Conservation (phyloP, 208 protist genomes). For the Willaertia magna region DNA sequence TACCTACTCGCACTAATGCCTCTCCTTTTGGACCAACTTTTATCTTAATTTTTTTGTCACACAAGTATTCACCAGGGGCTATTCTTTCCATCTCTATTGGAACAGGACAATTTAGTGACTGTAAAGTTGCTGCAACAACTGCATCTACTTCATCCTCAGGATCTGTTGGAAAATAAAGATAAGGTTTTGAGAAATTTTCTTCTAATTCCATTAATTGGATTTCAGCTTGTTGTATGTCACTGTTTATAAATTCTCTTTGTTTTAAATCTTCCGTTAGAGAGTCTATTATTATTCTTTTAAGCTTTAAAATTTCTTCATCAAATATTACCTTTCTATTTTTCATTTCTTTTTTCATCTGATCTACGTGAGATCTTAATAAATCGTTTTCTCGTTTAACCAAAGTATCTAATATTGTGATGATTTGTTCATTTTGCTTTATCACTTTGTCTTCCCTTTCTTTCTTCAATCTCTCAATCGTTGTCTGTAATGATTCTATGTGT, state of each 20-base stretch:
- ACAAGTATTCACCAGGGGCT: neutral
- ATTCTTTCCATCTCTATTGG: neutral
- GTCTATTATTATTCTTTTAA: neutral
- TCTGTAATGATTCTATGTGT: neutral
- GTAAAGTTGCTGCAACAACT: neutral
- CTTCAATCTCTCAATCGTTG: neutral
- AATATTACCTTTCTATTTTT: neutral
- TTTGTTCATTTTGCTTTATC: neutral
- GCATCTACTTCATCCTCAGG: neutral
- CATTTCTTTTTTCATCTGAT: neutral
- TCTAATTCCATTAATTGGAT: neutral
- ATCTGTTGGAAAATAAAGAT: neutral
- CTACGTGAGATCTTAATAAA: neutral
- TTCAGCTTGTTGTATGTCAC: neutral
- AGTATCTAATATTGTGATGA: neutral
- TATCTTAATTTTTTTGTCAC: neutral
- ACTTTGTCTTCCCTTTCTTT: neutral
- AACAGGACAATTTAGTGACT: neutral
- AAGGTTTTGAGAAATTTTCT: neutral
- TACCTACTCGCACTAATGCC: neutral
- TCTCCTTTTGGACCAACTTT: neutral
- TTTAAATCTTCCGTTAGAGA: neutral
- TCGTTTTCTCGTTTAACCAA: neutral
- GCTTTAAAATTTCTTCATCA: neutral
- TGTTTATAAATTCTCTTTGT: neutral